Conservation (phyloP, 140 eudicot genomes). For the Senecio squalidus region DNA sequence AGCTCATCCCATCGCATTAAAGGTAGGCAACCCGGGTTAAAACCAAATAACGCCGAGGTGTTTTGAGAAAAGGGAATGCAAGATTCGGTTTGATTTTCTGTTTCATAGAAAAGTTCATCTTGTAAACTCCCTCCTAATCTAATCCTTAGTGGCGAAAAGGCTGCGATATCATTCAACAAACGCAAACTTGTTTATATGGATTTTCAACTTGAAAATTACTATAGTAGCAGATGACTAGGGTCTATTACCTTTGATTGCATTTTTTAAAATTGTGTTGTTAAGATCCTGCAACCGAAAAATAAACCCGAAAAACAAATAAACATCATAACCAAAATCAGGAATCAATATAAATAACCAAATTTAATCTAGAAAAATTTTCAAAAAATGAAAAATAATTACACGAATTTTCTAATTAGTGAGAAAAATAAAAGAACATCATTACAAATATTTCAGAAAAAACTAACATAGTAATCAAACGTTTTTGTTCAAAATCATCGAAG, state of each 20-base stretch:
- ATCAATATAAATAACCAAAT: too few relatives aligned
- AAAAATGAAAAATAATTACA: too few relatives aligned
- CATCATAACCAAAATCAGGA: not conserved
- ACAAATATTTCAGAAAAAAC: too few relatives aligned
- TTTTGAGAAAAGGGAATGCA: constrained; percentile 53
- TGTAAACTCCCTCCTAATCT: constrained; percentile 87
- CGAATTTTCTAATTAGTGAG: too few relatives aligned
- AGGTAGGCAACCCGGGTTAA: constrained; percentile 61
- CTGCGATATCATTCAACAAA: constrained; percentile 31
- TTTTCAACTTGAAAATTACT: not conserved
- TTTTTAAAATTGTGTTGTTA: constrained; percentile 39
- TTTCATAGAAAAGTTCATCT: constrained; percentile 57
- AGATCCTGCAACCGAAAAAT: constrained; percentile 67
- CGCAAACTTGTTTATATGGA: not conserved
- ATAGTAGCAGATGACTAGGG: not conserved
- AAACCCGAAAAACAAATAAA: not conserved
- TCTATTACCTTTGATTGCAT: constrained; percentile 59
- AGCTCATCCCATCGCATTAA: constrained; percentile 75
- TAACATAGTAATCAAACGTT: too few relatives aligned
- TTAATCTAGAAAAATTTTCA: too few relatives aligned
- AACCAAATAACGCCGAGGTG: constrained; percentile 47
- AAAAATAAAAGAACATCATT: too few relatives aligned
- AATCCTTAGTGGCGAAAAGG: constrained; percentile 76
- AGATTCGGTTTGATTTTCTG: constrained; percentile 35
- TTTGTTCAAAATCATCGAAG: too few relatives aligned